Evolutionary conservation across 495 filamentous ascomycete genomes (phyloP), one percentile per base, ranked within the genome.

Genomic region (Talaromyces trachyspermus): DNA sequence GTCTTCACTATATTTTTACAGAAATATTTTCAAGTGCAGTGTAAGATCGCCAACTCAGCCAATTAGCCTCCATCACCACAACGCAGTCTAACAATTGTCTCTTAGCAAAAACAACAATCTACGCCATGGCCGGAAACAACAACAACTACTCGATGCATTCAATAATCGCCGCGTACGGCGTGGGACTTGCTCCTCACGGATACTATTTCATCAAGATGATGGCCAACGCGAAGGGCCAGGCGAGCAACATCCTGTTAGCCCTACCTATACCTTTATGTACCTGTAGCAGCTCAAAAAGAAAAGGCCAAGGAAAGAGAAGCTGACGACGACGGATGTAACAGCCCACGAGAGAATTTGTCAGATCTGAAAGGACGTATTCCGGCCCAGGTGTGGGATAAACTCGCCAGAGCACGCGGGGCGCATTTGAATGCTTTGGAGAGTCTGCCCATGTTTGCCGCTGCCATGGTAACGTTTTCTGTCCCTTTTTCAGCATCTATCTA

Each of bases 181-280:
- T 62, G 4, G 59, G 52, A 12, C 46, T 62, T 27, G 49, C 51
- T 15, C 59, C 59, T 3, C 54, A 62, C 19, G 49, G 52, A 27
- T 62, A 59, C 48, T 62, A 59, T 43, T 39, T 55, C 14, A 42
- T 62, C 3, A 62, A 62, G 33, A 59, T 59, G 59, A 59, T 57
- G 56, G 54, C 56, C 38, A 59, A 62, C 27, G 49, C 56, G 18
- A 56, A 58, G 11, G 58, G 53, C 7, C 50, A 52, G 15, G 54
- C 58, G 24, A 58, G 44, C 37, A 61, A 61, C 25, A 53, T 58
- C 25, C 30, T 61, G 55, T 61, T 37, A 4, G 52, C 35, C 8
- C 1, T 20, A 25, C n/a, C n/a, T n/a, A n/a, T n/a, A 12, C 17
- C 3, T 19, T 22, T 11, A 2, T 17, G 11, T 14, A n/a, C 11